Conservation (phyloP, 1,284 basidiomycete genomes). For the Cutaneotrichosporon daszewskae region DNA sequence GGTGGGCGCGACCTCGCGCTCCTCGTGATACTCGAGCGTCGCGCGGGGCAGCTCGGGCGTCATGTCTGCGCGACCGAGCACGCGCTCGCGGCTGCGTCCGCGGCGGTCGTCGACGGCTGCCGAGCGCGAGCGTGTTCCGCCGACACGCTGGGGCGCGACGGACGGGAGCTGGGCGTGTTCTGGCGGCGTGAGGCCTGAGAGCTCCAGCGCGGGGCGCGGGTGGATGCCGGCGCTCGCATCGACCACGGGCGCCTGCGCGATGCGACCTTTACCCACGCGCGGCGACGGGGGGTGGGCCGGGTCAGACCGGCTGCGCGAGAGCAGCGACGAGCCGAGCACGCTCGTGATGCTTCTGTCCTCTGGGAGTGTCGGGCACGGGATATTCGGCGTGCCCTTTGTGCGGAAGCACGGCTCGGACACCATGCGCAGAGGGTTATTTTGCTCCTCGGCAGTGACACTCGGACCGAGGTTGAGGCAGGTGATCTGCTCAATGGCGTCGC, state of each 20-base stretch:
- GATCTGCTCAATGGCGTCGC: conserved; percentile 9
- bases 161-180: conserved; percentile 8
- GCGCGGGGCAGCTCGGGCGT: conserved; percentile 9
- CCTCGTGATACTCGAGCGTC: conserved; percentile 29
- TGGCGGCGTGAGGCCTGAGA: conserved; percentile 1
- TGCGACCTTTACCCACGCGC: conserved; percentile 7
- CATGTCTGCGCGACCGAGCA: conserved; percentile 18
- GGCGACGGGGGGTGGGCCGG: conserved; percentile 23
- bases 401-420: conserved; percentile 23
- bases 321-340: conserved; percentile 25
- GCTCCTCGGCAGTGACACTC: conserved; percentile 13
- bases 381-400: conserved; percentile 12
- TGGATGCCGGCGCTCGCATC: conserved; percentile 7
- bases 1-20: conserved; percentile 38
- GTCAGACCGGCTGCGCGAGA: conserved; percentile 41
- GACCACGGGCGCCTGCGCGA: not conserved
- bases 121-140: conserved; percentile 1
- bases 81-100: conserved; percentile 34
- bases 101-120: conserved; percentile 12
- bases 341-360: conserved; percentile 13
- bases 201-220: conserved; percentile 10
- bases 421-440: conserved; percentile 15
- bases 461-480: conserved; percentile 32
- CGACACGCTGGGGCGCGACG: conserved; percentile 6
- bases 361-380: conserved; percentile 12